Conservation (phyloP, 2,329 filamentous ascomycete species). For the Delphinella strobiligena region DNA sequence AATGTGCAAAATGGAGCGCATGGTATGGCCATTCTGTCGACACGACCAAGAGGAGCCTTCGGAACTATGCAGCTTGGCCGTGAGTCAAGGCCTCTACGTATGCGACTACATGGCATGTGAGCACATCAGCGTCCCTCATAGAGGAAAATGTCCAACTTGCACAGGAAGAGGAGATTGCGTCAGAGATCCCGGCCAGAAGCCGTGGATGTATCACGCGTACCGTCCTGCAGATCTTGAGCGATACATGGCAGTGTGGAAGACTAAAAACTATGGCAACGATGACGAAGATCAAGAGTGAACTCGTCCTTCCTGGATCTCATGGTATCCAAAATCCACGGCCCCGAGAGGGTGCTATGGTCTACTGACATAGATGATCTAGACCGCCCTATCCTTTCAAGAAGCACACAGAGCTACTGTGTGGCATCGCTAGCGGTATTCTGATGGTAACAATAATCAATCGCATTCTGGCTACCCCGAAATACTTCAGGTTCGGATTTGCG, state of each 20-base stretch:
- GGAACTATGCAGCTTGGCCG: not conserved
- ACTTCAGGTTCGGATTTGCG: too few species aligned
- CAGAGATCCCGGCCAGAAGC: not conserved
- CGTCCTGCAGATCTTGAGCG: not conserved
- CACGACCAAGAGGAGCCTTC: not conserved
- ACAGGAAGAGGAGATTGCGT: not conserved
- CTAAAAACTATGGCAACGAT: too few species aligned
- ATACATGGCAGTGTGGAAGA: not conserved
- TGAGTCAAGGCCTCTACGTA: not conserved
- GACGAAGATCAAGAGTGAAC: too few species aligned
- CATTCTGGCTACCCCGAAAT: too few species aligned
- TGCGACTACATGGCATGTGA: not conserved
- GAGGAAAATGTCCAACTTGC: not conserved
- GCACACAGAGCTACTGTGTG: too few species aligned
- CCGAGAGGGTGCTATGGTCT: too few species aligned
- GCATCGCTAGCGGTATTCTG: too few species aligned
- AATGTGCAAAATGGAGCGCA: not conserved
- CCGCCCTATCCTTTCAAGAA: too few species aligned
- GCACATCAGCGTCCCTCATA: not conserved
- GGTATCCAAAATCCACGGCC: too few species aligned
- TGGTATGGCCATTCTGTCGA: not conserved
- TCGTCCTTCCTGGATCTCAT: too few species aligned
- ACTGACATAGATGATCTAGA: too few species aligned
- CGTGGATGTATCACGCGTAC: not conserved
- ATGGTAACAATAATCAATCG: too few species aligned